phyloP scores from a whole-genome alignment of 805 yeast genomes.

The Metschnikowia amazonensis region DNA sequence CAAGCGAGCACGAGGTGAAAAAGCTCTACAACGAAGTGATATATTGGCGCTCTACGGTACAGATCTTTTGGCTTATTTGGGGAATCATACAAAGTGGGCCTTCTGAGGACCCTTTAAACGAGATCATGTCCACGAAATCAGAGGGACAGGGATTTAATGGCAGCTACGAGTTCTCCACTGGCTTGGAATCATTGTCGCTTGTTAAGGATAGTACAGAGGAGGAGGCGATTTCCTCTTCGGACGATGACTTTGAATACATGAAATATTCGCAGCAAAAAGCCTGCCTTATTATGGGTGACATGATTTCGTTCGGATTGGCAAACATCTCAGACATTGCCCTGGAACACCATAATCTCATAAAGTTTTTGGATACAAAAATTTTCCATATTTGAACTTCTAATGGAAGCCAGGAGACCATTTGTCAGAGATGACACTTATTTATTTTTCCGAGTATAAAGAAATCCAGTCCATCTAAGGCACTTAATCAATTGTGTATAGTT shows the following conservation, averaged over 20 bases:
- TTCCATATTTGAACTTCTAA: slow-evolving; percentile 10
- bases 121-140: slow-evolving; percentile 16
- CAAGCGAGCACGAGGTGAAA: slow-evolving; percentile 39
- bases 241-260: slow-evolving; percentile 75
- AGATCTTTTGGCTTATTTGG: slow-evolving; percentile 86
- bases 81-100: slow-evolving; percentile 76
- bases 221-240: slow-evolving; percentile 36
- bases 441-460: neutral
- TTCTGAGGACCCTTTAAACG: slow-evolving; percentile 17
- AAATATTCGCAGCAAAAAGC: slow-evolving; percentile 73
- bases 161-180: slow-evolving; percentile 42
- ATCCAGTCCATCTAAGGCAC: too few relatives aligned
- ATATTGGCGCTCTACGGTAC: slow-evolving; percentile 78
- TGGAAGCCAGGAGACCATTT: neutral
- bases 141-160: slow-evolving; percentile 39
- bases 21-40: slow-evolving; percentile 60
- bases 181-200: slow-evolving; percentile 43
- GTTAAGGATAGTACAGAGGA: slow-evolving; percentile 26
- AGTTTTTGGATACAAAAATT: slow-evolving; percentile 35
- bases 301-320: slow-evolving; percentile 56
- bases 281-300: slow-evolving; percentile 69
- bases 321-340: slow-evolving; percentile 27
- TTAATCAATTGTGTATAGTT: too few relatives aligned
- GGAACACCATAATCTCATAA: slow-evolving; percentile 27
- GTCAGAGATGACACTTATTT: neutral